Base-by-base conservation (phyloP, 23 red algal genomes). In the Gracilaria gracilis region DNA sequence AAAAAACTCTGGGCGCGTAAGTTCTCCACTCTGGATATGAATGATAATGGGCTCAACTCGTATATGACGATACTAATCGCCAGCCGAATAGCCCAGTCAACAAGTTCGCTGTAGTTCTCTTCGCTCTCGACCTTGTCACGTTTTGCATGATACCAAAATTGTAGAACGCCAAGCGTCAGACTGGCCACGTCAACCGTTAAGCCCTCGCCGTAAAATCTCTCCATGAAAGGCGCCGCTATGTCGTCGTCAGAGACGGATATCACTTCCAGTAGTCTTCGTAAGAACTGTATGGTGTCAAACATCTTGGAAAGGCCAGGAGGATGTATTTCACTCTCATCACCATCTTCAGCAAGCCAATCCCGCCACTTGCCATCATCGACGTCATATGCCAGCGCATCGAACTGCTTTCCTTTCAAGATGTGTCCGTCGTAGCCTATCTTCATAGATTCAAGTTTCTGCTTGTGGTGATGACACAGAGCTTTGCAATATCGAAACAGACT, bases 11-110 rank as follows among this genome's bases (percentile, higher is more conserved):
- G 21, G 35, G 72, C 16, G 17, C 38, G 31, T 17, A 77, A 25
- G 19, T 77, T 77, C 39, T 77, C 50, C 12, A 77, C 72, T 51
- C 38, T 77, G 38, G 38, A 77, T 50, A 77, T 77, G 36, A 77
- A 51, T 28, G 72, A 77, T n/a, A 34, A 50, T 24, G 72, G 72
- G 36, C 72, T 77, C 31, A 77, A 34, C 72, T 77, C 72, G 31
- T 77, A 77, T 15, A 51, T 37, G 72, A 77, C 46, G 50, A 77
- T 77, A 33, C 39, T 77, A 42, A 24, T 49, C 23, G 23, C 46
- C 12, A 77, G 72, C 27, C 72, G 72, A 51, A 77, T 77, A 9
- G 36, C 38, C 40, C 72, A 77, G 5, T 77, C 72, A 49, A 77
- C 1, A 14, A 77, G 39, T 51, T 77, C 72, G n/a, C 72, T 77